Percentiles rank a stretch among this genome's conserved stretches.
These are phyloP conservation scores for Scortechinia acanthostroma DNA, from an alignment of 2,329 filamentous ascomycete genomes.

Conservation along the genomic window DNA sequence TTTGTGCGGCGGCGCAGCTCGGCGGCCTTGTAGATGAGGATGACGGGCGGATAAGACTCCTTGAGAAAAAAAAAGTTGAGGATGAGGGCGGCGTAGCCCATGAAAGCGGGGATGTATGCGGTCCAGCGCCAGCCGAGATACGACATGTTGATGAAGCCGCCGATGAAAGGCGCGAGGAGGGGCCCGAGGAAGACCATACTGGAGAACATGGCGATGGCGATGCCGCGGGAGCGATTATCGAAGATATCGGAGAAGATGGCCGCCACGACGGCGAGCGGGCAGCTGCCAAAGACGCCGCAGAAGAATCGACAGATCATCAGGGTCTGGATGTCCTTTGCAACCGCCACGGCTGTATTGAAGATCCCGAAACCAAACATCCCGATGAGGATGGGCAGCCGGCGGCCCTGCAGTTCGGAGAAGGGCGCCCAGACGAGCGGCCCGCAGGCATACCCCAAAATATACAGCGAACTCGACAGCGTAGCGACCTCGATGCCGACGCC, in stretches of 20 bases:
- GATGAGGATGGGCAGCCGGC: slow-evolving; percentile 26
- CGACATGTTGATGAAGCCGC: slow-evolving; percentile 28
- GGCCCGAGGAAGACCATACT: slow-evolving; percentile 34
- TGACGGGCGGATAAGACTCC: slow-evolving; percentile 34
- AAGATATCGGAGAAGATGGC: slow-evolving; percentile 34
- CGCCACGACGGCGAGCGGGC: slow-evolving; percentile 30
- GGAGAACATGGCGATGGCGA: slow-evolving; percentile 28
- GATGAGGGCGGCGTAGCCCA: slow-evolving; percentile 27
- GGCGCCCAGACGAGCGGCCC: slow-evolving; percentile 41
- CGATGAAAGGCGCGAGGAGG: slow-evolving; percentile 32
- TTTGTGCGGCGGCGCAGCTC: slow-evolving; percentile 23
- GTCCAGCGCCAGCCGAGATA: slow-evolving; percentile 37
- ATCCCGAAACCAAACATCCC: slow-evolving; percentile 34
- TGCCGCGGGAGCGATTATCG: slow-evolving; percentile 21
- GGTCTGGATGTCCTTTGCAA: slow-evolving; percentile 33
- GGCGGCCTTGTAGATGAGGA: slow-evolving; percentile 22
- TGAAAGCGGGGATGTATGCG: slow-evolving; percentile 28
- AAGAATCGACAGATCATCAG: slow-evolving; percentile 42
- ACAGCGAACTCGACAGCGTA: slow-evolving; percentile 31
- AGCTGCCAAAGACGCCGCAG: slow-evolving; percentile 37
- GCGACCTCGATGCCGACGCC: slow-evolving; percentile 31
- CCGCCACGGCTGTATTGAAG: slow-evolving; percentile 32
- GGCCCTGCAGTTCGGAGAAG: slow-evolving; percentile 38
- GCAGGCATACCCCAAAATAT: slow-evolving; percentile 37
- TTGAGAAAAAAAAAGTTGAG: slow-evolving; percentile 28